These are phyloP conservation scores for grape (Vitis vinifera) DNA, from an alignment of 164 flowering plant genomes.

Conservation along the genomic window ASM3070453v1 NC_081815.1:1128501-1129000, in stretches of 20 bases:
- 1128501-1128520: slow-evolving; percentile 89
- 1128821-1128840: slow-evolving; percentile 23
- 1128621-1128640: slow-evolving; percentile 21
- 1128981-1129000: slow-evolving; percentile 35
- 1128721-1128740: slow-evolving; percentile 45
- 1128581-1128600: slow-evolving; percentile 31
- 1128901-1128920: slow-evolving; percentile 47
- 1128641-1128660: slow-evolving; percentile 37
- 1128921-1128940: slow-evolving; percentile 34
- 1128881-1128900: slow-evolving; percentile 43
- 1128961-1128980: slow-evolving; percentile 44
- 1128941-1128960: slow-evolving; percentile 54
- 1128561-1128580: slow-evolving; percentile 39
- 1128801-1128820: slow-evolving; percentile 37
- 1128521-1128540: slow-evolving; percentile 56
- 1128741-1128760: slow-evolving; percentile 45
- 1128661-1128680: slow-evolving; percentile 51
- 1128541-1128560: slow-evolving; percentile 71
- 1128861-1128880: slow-evolving; percentile 44
- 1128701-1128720: slow-evolving; percentile 62
- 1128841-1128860: slow-evolving; percentile 31
- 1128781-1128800: slow-evolving; percentile 36
- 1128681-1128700: slow-evolving; percentile 51
- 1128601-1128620: slow-evolving; percentile 53
- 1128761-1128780: slow-evolving; percentile 46